Conservation (phyloP, 768 basidiomycete genomes). For the Auricularia heimuer region DNA sequence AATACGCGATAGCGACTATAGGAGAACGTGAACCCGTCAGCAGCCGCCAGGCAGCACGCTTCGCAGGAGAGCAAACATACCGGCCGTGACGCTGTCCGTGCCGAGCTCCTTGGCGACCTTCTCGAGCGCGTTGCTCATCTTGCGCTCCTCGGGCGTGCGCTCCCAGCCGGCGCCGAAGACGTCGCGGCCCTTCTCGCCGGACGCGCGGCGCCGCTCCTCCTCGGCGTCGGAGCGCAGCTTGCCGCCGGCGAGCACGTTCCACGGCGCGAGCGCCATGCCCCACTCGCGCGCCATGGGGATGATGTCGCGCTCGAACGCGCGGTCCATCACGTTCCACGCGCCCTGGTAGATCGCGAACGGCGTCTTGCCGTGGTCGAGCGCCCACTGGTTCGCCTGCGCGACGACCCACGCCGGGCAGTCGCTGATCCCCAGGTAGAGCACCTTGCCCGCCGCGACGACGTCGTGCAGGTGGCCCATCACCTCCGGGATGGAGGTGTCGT, state of each 20-base stretch:
- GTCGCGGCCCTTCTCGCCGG: conserved; percentile 31
- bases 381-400: conserved; percentile 39
- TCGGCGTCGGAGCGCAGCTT: conserved; percentile 31
- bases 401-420: conserved; percentile 43
- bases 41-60: background rate
- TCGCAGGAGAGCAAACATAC: conserved; percentile 19
- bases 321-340: conserved; percentile 31
- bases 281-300: conserved; percentile 31
- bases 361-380: conserved; percentile 35
- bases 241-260: conserved; percentile 33
- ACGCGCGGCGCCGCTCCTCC: conserved; percentile 20
- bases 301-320: conserved; percentile 46
- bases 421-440: conserved; percentile 19
- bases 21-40: background rate
- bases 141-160: conserved; percentile 35
- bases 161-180: conserved; percentile 29
- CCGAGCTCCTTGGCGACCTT: conserved; percentile 43
- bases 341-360: conserved; percentile 50
- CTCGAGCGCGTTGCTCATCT: conserved; percentile 35
- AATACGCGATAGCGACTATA: conserved; percentile 42
- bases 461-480: conserved; percentile 28
- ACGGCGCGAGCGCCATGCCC: conserved; percentile 34
- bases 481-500: conserved; percentile 27
- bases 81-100: conserved; percentile 35
- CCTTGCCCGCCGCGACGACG: conserved; percentile 24